A percentile compares a stretch with the other conserved stretches of the same genome.
These are phyloP conservation scores for Cercis canadensis DNA, from an alignment of 306 rosid genomes.

Conservation along the genomic window DNA sequence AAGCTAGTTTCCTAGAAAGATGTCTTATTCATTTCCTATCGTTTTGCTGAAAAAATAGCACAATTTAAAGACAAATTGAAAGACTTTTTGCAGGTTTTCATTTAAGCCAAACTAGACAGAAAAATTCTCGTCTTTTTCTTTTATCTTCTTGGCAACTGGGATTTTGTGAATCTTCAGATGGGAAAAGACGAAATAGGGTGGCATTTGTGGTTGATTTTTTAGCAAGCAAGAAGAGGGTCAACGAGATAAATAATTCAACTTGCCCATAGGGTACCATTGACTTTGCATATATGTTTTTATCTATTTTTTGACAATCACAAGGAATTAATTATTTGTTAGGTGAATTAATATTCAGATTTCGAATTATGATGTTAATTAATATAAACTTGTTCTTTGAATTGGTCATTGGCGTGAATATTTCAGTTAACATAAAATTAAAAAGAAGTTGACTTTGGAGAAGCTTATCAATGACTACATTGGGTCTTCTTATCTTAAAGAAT, in stretches of 20 bases:
- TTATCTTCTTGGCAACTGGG: neutral
- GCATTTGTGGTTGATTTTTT: neutral
- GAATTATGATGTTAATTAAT: neutral
- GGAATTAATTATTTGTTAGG: too few species aligned
- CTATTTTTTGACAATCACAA: too few species aligned
- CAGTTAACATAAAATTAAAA: neutral
- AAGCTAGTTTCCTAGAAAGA: neutral
- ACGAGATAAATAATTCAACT: too few species aligned
- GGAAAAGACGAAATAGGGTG: too few species aligned
- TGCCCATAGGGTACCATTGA: neutral
- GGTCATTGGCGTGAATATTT: neutral
- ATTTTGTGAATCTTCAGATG: neutral
- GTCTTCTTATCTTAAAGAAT: neutral
- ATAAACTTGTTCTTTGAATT: conserved; percentile 1
- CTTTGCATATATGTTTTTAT: neutral
- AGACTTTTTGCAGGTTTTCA: too few species aligned
- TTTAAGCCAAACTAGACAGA: neutral
- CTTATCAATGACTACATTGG: neutral
- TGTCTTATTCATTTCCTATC: neutral
- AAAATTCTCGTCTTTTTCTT: conserved; percentile 7
- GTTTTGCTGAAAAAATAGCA: too few species aligned
- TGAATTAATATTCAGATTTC: too few species aligned
- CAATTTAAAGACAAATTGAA: too few species aligned
- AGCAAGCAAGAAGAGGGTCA: neutral
- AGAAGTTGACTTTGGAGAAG: neutral